Conservation (phyloP, 2,329 filamentous ascomycete species). For the Elsinoe perseae region DNA sequence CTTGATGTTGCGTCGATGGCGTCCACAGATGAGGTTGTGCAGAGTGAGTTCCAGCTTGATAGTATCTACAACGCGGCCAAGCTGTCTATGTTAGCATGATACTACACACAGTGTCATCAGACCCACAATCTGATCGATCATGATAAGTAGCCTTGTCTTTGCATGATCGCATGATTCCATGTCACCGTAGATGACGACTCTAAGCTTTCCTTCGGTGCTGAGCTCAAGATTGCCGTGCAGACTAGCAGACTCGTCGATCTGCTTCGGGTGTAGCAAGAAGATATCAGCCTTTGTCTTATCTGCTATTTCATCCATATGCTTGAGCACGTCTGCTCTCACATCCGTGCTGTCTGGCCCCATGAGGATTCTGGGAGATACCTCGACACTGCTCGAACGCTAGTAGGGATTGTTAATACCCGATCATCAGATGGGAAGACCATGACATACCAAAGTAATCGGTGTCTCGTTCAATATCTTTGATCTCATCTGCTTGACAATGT, state of each 20-base stretch:
- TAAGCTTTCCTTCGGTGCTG: slow-evolving; percentile 77
- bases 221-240: slow-evolving; percentile 64
- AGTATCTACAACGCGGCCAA: slow-evolving; percentile 66
- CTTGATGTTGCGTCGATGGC: slow-evolving; percentile 95
- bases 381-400: slow-evolving; percentile 85
- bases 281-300: slow-evolving; percentile 90
- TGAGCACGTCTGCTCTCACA: slow-evolving; percentile 66
- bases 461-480: slow-evolving; percentile 86
- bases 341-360: slow-evolving; percentile 52
- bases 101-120: background rate
- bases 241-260: slow-evolving; percentile 65
- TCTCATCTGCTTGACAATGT: slow-evolving; percentile 81
- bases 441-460: slow-evolving; percentile 79
- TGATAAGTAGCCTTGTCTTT: slow-evolving; percentile 90
- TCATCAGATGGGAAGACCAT: background rate
- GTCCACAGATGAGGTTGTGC: slow-evolving; percentile 86
- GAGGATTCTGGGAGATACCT: slow-evolving; percentile 85
- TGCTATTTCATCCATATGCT: slow-evolving; percentile 80
- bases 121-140: slow-evolving; percentile 87
- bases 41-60: slow-evolving; percentile 77
- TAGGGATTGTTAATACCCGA: slow-evolving; percentile 25
- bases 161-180: slow-evolving; percentile 93
- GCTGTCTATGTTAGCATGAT: slow-evolving; percentile 38
- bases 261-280: slow-evolving; percentile 84
- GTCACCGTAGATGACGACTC: slow-evolving; percentile 90